Evolutionary conservation across 2,329 filamentous ascomycete genomes (phyloP).

Genomic region (Fusarium sp.): DNA sequence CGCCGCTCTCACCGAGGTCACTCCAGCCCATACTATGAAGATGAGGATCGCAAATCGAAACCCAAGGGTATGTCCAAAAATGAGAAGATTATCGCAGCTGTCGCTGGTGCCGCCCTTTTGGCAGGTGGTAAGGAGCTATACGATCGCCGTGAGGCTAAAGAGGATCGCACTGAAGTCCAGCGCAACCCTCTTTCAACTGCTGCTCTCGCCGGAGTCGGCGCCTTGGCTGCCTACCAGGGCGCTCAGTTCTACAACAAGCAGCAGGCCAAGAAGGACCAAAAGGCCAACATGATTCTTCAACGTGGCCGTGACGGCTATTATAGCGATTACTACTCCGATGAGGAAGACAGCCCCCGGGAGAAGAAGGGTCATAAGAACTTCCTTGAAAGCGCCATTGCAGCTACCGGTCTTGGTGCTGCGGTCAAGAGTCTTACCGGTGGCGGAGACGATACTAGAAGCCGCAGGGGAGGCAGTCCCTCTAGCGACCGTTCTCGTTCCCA

Average conservation of each 20-base stretch:
- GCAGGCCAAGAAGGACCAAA: constrained; percentile 68
- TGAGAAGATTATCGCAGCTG: constrained; percentile 75
- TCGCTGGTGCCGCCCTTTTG: constrained; percentile 73
- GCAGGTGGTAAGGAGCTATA: constrained; percentile 75
- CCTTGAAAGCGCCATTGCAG: constrained; percentile 72
- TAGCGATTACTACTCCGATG: constrained; percentile 69
- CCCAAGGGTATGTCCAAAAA: constrained; percentile 68
- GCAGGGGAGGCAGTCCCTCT: constrained; percentile 61
- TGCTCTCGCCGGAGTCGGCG: constrained; percentile 73
- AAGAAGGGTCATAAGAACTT: constrained; percentile 75
- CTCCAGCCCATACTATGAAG: constrained; percentile 67
- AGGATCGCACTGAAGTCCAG: constrained; percentile 64
- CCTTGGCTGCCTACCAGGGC: constrained; percentile 73
- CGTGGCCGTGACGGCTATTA: constrained; percentile 67
- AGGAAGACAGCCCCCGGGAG: constrained; percentile 66
- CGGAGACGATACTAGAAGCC: constrained; percentile 62
- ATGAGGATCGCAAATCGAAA: constrained; percentile 66
- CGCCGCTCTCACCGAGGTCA: constrained; percentile 62
- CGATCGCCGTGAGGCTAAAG: constrained; percentile 71
- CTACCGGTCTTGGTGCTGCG: constrained; percentile 72
- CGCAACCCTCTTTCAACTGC: constrained; percentile 71
- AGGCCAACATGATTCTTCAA: constrained; percentile 66
- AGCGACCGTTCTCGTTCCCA: constrained; percentile 67
- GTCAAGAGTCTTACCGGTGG: constrained; percentile 70
- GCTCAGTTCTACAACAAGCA: constrained; percentile 74